phyloP scores from a whole-genome alignment of 139 green algal genomes.

The Penium margaritaceum region DNA sequence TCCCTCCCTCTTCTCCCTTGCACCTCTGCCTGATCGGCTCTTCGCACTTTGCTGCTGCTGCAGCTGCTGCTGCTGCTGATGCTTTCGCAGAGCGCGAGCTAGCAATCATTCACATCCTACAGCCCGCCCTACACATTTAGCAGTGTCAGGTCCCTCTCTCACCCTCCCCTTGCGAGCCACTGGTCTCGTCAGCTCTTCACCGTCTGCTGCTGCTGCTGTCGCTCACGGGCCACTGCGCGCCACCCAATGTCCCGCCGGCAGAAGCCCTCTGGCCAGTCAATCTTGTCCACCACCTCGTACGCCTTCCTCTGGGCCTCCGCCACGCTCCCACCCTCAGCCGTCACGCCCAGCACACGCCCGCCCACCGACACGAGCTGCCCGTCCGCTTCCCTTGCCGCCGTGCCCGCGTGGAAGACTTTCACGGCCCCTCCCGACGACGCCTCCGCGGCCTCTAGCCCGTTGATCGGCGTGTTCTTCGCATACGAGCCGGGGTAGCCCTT shows the following conservation, averaged over 20 bases:
- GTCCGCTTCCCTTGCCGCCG: too few species aligned
- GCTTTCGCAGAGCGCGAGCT: too few species aligned
- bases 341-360: slow-evolving; percentile 51
- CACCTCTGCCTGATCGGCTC: too few species aligned
- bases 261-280: slow-evolving; percentile 50
- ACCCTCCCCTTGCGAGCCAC: too few species aligned
- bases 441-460: slow-evolving; percentile 47
- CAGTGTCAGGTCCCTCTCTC: too few species aligned
- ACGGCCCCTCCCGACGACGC: too few species aligned
- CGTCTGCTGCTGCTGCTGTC: not conserved
- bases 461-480: slow-evolving; percentile 72
- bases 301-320: slow-evolving; percentile 40
- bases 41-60: too few species aligned
- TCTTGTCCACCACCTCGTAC: slow-evolving; percentile 51
- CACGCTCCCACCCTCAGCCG: slow-evolving; percentile 34
- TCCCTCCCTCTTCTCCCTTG: too few species aligned
- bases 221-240: slow-evolving; percentile 36
- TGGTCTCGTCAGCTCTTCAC: too few species aligned
- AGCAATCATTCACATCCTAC: too few species aligned
- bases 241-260: slow-evolving; percentile 51
- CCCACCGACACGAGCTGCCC: slow-evolving; percentile 26
- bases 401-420: slow-evolving; percentile 55
- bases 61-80: too few species aligned
- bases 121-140: too few species aligned
- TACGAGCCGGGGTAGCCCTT: slow-evolving; percentile 90